Evolutionary conservation across 139 green algal genomes (phyloP).

Genomic region (Chlamydomonas applanata): DNA sequence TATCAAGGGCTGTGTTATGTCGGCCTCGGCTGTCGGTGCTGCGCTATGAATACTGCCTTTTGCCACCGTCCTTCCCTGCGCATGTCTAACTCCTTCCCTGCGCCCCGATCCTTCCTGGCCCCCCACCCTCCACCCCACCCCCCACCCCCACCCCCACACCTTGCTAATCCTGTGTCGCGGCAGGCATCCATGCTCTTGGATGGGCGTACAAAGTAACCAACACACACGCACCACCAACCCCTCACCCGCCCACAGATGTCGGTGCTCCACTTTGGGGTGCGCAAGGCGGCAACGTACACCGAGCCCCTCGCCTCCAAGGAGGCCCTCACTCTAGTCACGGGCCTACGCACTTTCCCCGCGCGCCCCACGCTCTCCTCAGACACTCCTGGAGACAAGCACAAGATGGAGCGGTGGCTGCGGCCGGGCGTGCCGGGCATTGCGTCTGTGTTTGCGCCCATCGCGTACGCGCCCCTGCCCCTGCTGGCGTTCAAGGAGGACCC

Average conservation of each 20-base stretch:
- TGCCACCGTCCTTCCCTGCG: too few relatives aligned
- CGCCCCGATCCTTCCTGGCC: too few relatives aligned
- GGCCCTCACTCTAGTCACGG: conserved; percentile 72
- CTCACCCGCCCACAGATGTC: conserved; percentile 21
- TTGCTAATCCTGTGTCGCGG: too few relatives aligned
- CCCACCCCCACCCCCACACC: too few relatives aligned
- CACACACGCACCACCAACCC: too few relatives aligned
- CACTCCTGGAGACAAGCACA: conserved; percentile 87
- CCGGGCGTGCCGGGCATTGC: conserved; percentile 57
- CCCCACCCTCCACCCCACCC: too few relatives aligned
- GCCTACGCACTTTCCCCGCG: conserved; percentile 22
- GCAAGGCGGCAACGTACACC: conserved; percentile 59
- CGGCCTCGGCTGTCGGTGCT: background rate
- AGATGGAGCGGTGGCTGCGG: conserved; percentile 89
- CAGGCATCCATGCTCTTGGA: too few relatives aligned
- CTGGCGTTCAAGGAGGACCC: conserved; percentile 81
- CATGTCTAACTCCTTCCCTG: too few relatives aligned
- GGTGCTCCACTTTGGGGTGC: conserved; percentile 83
- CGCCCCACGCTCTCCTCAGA: conserved; percentile 47
- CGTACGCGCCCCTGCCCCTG: conserved; percentile 80
- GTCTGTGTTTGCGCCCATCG: conserved; percentile 84
- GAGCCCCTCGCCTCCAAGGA: conserved; percentile 80
- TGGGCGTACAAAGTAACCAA: too few relatives aligned
- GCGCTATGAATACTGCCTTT: too few relatives aligned
- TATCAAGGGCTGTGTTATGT: too few relatives aligned